Conservation (phyloP, 2,329 filamentous ascomycete genomes). For the Tolypocladium guangdongense region DNA sequence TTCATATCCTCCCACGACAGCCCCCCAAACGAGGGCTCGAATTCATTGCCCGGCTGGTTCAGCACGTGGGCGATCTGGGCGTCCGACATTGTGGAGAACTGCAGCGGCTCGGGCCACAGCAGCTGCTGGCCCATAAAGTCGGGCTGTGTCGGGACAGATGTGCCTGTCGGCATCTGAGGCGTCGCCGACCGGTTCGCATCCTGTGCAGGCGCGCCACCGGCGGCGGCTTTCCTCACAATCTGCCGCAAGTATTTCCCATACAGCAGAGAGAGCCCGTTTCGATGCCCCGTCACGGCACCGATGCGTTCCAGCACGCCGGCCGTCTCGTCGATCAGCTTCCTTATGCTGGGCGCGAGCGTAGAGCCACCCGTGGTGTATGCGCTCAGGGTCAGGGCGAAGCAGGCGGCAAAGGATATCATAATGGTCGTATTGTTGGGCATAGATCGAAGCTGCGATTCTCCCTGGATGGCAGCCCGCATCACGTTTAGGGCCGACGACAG, state of each 20-base stretch:
- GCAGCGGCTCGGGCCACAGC: conserved; percentile 40
- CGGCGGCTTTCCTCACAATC: conserved; percentile 27
- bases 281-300: conserved; percentile 52
- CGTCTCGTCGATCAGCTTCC: conserved; percentile 55
- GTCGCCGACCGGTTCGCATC: not conserved
- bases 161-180: conserved; percentile 7
- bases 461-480: conserved; percentile 61
- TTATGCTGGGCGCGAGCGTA: conserved; percentile 50
- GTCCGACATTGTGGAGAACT: conserved; percentile 60
- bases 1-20: conserved; percentile 49
- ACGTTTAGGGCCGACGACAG: conserved; percentile 65
- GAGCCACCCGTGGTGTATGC: conserved; percentile 46
- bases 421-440: conserved; percentile 74
- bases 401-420: conserved; percentile 68
- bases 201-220: conserved; percentile 1
- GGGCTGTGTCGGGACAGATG: conserved; percentile 11
- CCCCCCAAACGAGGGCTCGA: conserved; percentile 43
- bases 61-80: conserved; percentile 57
- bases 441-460: conserved; percentile 56
- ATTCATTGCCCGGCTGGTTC: conserved; percentile 49
- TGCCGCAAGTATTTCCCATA: conserved; percentile 35
- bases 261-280: conserved; percentile 52
- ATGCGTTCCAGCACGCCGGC: conserved; percentile 59
- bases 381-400: conserved; percentile 55
- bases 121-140: conserved; percentile 17